phyloP scores from a whole-genome alignment of 2,329 filamentous ascomycete species.

The Penicillium carneum region DNA sequence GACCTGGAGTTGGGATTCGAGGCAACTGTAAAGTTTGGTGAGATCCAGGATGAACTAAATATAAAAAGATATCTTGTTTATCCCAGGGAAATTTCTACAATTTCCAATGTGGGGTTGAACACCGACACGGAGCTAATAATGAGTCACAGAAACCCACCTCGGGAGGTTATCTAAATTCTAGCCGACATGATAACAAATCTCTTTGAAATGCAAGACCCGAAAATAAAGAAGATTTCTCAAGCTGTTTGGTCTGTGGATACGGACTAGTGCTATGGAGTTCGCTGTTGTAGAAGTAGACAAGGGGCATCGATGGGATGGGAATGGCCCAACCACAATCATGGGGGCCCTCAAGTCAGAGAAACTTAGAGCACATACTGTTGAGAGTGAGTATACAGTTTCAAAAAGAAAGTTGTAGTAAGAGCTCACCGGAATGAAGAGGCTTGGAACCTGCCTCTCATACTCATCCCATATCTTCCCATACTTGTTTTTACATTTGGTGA shows the following conservation, averaged over 20 bases:
- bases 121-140: not conserved
- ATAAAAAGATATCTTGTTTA: not conserved
- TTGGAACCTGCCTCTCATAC: constrained; percentile 80
- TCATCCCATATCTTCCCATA: constrained; percentile 83
- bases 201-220: not conserved
- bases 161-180: not conserved
- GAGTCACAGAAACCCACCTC: not conserved
- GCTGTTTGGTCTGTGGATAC: not conserved
- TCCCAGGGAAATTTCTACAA: not conserved
- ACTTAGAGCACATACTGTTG: constrained; percentile 21
- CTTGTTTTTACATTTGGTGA: constrained; percentile 74
- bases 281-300: not conserved
- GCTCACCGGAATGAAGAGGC: constrained; percentile 78
- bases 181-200: not conserved
- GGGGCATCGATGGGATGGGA: not conserved
- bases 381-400: not conserved
- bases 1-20: too few relatives aligned
- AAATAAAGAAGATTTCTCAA: not conserved
- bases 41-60: not conserved
- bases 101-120: not conserved
- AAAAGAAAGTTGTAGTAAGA: not conserved
- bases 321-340: not conserved
- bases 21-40: not conserved
- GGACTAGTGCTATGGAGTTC: not conserved
- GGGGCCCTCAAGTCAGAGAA: not conserved